Evolutionary conservation across 495 filamentous ascomycete species (phyloP), one percentile per base, ranked within the genome.

Genomic region (Aspergillus cavernicola): DNA sequence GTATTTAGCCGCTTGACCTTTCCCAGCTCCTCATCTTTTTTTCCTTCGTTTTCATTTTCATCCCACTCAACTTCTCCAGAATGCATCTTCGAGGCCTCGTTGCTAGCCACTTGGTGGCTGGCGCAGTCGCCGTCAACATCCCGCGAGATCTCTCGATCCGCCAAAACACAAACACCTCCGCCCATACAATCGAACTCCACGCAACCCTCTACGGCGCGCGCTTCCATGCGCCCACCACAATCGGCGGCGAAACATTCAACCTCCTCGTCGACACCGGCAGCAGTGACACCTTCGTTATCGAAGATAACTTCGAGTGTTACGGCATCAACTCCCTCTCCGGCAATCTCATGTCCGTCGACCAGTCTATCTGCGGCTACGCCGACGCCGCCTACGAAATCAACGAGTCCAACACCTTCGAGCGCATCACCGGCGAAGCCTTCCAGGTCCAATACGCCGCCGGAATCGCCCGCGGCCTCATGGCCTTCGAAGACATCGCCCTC

Each of bases 241-340:
- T 69, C 19, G 63, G 59, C 16, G 57, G 52, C 22, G 61, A 66
- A 20, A 73, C 62, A 1, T 80, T 84, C 55, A 53, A 70, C 6
- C 61, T 80, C 12, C 73, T 80, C 22, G 66, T 88, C 41, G 85
- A 86, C 59, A 86, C 82, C 13, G 83, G 84, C 5, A 81, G 77
- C 53, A 76, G 71, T 55, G 85, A 88, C 56, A 83, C 80, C 7
- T 86, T 82, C 75, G 59, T 86, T 11, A 70, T 76, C 15, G 57
- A 71, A 29, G 53, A 62, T 6, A 65, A 68, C 12, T 85, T 77
- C 47, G 44, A 58, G 11, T 88, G 84, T 56, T 57, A 77, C 15
- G 63, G 66, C 37, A 35, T 54, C n/a, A 67, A 39, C 50, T 59
- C 65, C 26, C 39, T 53, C 1, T 38, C 46, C 1, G 51, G 67